Evolutionary conservation across 176 grass and related monocot species (phyloP).

Genomic region (sorghum (Sorghum bicolor)): DNA sequence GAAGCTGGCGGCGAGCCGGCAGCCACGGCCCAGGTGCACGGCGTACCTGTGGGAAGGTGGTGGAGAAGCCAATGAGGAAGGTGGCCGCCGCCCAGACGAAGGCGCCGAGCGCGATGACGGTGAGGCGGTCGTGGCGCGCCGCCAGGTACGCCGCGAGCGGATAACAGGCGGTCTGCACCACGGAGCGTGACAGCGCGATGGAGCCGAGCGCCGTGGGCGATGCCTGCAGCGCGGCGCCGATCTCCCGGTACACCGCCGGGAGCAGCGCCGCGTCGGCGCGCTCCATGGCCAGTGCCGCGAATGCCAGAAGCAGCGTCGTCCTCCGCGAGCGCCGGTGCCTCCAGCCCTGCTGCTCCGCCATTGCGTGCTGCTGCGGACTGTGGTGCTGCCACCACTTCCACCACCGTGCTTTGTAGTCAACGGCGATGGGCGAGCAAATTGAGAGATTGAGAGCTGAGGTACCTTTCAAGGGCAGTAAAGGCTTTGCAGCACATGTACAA

Average conservation of each 20-base stretch:
- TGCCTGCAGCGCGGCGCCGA: constrained; percentile 57
- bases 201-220: constrained; percentile 61
- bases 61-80: constrained; percentile 64
- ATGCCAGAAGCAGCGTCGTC: constrained; percentile 56
- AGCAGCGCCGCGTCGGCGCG: constrained; percentile 85
- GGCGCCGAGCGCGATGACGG: constrained; percentile 69
- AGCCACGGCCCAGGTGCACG: neutral
- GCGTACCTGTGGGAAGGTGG: constrained; percentile 62
- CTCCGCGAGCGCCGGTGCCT: constrained; percentile 12
- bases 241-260: constrained; percentile 79
- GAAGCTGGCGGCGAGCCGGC: neutral
- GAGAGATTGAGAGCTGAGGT: neutral
- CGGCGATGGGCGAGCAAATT: neutral
- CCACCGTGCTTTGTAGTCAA: neutral
- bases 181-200: constrained; percentile 72
- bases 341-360: constrained; percentile 30
- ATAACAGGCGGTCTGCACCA: constrained; percentile 73
- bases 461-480: constrained; percentile 31
- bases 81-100: constrained; percentile 83
- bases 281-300: constrained; percentile 77
- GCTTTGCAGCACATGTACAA: neutral
- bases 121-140: constrained; percentile 56
- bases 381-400: neutral
- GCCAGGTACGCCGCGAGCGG: constrained; percentile 71
- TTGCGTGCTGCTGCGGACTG: neutral